These are phyloP conservation scores for Tetrahymena elliotti DNA, from an alignment of 73 alveolate species.

Conservation along the genomic window DNA sequence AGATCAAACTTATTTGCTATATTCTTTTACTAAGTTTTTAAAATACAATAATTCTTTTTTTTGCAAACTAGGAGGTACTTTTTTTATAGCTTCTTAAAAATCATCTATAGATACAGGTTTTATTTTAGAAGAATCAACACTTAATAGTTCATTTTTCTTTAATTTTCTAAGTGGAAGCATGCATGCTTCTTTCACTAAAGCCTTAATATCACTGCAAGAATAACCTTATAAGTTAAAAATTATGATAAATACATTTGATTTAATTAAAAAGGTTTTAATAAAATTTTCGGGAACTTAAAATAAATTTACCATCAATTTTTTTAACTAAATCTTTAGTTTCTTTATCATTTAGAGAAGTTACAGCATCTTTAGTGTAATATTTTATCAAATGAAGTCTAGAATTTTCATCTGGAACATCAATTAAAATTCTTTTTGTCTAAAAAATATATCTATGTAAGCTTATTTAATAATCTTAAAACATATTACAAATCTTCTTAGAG, in stretches of 20 bases:
- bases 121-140: conserved; percentile 1
- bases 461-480: neutral
- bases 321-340: neutral
- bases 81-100: conserved; percentile 6
- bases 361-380: neutral
- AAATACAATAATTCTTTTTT: neutral
- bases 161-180: conserved; percentile 35
- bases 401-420: conserved; percentile 29
- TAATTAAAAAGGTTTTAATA: too few species aligned
- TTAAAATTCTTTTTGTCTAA: conserved; percentile 11
- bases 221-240: neutral
- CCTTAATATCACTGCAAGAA: conserved; percentile 44
- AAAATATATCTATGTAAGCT: neutral
- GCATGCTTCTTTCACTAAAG: conserved; percentile 36
- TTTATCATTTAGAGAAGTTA: neutral
- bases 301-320: conserved; percentile 7
- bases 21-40: neutral
- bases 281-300: too few species aligned
- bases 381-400: conserved; percentile 8
- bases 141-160: neutral
- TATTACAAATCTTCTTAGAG: conserved; percentile 31
- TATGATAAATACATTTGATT: too few species aligned
- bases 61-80: conserved; percentile 3
- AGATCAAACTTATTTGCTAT: neutral
- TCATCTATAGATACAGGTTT: conserved; percentile 27